A percentile compares a stretch with the other conserved stretches of the same genome.
These are phyloP conservation scores for Phaseolus coccineus DNA, from an alignment of 331 rosid genomes.

Conservation along the genomic window DNA sequence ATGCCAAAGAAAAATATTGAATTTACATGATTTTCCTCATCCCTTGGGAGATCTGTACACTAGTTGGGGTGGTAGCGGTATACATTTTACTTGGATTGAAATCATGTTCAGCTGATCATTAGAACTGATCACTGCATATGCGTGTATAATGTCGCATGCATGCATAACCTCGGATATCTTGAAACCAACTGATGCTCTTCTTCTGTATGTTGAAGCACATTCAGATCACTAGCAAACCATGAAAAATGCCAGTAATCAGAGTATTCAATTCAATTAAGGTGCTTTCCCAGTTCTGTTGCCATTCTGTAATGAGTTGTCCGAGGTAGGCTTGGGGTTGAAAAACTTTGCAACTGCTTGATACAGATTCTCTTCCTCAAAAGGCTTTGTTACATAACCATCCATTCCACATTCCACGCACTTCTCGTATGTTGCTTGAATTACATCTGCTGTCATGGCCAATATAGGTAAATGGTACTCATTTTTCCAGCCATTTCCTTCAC, in stretches of 20 bases:
- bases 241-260: slow-evolving; percentile 54
- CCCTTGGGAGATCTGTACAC: slow-evolving; percentile 63
- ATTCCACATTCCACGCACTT: slow-evolving; percentile 86
- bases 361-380: slow-evolving; percentile 97
- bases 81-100: slow-evolving; percentile 55
- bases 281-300: background rate
- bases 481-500: slow-evolving; percentile 51
- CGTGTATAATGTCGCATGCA: slow-evolving; percentile 17
- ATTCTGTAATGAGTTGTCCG: slow-evolving; percentile 40
- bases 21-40: slow-evolving; percentile 68
- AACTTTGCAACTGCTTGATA: slow-evolving; percentile 88
- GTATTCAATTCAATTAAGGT: slow-evolving; percentile 11
- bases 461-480: slow-evolving; percentile 78
- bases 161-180: slow-evolving; percentile 36
- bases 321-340: slow-evolving; percentile 61
- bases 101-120: slow-evolving; percentile 58
- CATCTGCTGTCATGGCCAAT: slow-evolving; percentile 98
- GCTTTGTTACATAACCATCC: slow-evolving; percentile 99
- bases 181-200: slow-evolving; percentile 22
- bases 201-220: slow-evolving; percentile 28
- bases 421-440: slow-evolving; percentile 90
- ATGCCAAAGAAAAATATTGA: slow-evolving; percentile 56
- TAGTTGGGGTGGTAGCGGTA: slow-evolving; percentile 48
- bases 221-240: slow-evolving; percentile 37
- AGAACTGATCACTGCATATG: slow-evolving; percentile 48